These are phyloP conservation scores for Colletotrichum zoysiae DNA, from an alignment of 2,329 filamentous ascomycete species.

Conservation along the genomic window DNA sequence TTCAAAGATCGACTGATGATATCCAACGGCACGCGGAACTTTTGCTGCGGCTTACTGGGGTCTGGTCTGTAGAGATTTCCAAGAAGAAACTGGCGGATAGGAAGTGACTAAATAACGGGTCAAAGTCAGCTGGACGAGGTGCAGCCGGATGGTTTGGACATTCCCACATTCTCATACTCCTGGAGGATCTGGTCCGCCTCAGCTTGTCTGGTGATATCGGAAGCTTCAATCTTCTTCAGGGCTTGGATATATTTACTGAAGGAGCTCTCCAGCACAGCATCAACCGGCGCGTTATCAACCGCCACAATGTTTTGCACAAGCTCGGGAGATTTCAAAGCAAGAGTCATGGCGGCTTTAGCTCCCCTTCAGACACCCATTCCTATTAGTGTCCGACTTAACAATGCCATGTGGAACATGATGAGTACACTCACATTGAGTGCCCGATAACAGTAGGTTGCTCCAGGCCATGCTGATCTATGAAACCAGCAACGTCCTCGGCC, in stretches of 20 bases:
- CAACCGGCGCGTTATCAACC: slow-evolving; percentile 93
- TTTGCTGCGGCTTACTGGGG: slow-evolving; percentile 64
- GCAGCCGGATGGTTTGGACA: not conserved
- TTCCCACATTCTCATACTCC: slow-evolving; percentile 76
- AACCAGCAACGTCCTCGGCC: slow-evolving; percentile 84
- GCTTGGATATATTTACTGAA: slow-evolving; percentile 86
- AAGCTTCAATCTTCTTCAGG: slow-evolving; percentile 84
- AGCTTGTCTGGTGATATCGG: slow-evolving; percentile 74
- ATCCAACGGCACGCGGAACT: slow-evolving; percentile 84
- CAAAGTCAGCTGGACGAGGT: not conserved
- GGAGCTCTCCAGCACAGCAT: slow-evolving; percentile 78
- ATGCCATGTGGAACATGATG: not conserved
- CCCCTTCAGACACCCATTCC: slow-evolving; percentile 66
- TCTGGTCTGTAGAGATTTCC: slow-evolving; percentile 79
- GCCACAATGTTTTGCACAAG: slow-evolving; percentile 79
- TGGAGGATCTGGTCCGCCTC: slow-evolving; percentile 86
- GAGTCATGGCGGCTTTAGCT: slow-evolving; percentile 91
- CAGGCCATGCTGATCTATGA: slow-evolving; percentile 80
- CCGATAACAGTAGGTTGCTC: slow-evolving; percentile 83
- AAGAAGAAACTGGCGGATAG: slow-evolving; percentile 91
- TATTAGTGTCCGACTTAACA: not conserved
- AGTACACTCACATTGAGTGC: slow-evolving; percentile 82
- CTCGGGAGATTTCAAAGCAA: slow-evolving; percentile 79
- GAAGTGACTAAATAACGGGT: slow-evolving; percentile 64
- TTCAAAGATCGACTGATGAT: slow-evolving; percentile 76